Conservation (phyloP, 2,329 filamentous ascomycete genomes). For the Remersonia thermophila region DNA sequence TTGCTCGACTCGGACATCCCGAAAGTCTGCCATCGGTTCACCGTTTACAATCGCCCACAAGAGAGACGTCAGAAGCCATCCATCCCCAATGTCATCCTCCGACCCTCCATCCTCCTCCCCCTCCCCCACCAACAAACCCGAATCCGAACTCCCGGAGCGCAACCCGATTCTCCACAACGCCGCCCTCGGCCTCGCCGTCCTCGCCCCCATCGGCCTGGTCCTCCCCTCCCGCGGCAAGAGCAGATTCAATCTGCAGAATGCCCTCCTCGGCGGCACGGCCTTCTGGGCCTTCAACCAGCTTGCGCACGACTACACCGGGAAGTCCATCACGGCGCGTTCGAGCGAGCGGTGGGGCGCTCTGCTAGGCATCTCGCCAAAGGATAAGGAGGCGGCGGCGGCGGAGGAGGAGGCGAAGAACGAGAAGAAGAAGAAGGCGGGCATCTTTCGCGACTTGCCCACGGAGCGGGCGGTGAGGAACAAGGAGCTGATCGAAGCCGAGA, state of each 20-base stretch:
- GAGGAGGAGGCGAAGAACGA: not conserved
- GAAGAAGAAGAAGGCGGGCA: not conserved
- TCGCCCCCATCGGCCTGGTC: constrained; percentile 31
- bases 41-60: no score
- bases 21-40: no score
- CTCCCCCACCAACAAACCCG: constrained; percentile 13
- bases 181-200: constrained; percentile 34
- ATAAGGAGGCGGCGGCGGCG: not conserved
- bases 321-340: constrained; percentile 38
- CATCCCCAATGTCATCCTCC: constrained; percentile 1
- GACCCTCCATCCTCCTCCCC: constrained; percentile 17
- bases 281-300: constrained; percentile 44
- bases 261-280: constrained; percentile 36
- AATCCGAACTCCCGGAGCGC: no score
- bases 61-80: no score
- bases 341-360: constrained; percentile 31
- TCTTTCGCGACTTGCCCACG: constrained; percentile 37
- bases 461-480: constrained; percentile 40
- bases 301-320: constrained; percentile 43
- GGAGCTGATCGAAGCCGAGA: constrained; percentile 35
- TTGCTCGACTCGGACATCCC: no score
- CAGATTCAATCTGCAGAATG: constrained; percentile 27
- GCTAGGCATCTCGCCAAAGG: constrained; percentile 16
- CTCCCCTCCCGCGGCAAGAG: constrained; percentile 10
- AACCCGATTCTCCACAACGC: constrained; percentile 31